Percentiles rank a stretch among this genome's conserved stretches.
Conservation (phyloP, 345 rosid species). For the Lagerstroemia speciosa region DNA sequence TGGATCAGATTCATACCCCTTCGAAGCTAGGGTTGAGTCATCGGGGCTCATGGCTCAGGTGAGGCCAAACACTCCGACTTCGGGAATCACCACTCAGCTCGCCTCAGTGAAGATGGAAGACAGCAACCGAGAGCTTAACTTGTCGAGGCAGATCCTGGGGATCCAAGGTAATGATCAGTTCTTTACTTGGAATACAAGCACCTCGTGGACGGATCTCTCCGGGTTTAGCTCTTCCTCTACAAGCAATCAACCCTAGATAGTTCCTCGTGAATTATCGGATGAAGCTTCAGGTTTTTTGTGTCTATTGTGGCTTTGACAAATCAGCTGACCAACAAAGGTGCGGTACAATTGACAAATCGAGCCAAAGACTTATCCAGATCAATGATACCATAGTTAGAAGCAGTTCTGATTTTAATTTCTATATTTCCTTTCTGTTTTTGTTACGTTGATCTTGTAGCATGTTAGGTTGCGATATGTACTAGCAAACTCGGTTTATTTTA, state of each 20-base stretch:
- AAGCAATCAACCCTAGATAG: slow-evolving; percentile 12
- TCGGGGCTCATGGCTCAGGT: slow-evolving; percentile 20
- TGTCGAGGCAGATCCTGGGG: slow-evolving; percentile 52
- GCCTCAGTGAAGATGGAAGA: slow-evolving; percentile 66
- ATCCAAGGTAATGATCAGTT: slow-evolving; percentile 34
- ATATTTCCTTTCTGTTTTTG: not conserved
- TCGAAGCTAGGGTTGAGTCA: slow-evolving; percentile 31
- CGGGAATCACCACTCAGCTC: slow-evolving; percentile 22
- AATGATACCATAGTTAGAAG: slow-evolving; percentile 4
- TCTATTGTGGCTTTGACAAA: not conserved
- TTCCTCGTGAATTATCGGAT: not conserved
- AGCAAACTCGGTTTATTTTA: not conserved
- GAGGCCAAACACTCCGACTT: slow-evolving; percentile 28
- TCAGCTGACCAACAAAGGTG: not conserved
- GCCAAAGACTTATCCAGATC: not conserved
- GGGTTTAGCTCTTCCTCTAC: slow-evolving; percentile 54
- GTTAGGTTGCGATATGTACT: not conserved
- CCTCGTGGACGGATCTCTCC: slow-evolving; percentile 52
- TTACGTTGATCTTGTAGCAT: not conserved
- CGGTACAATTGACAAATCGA: not conserved
- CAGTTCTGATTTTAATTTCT: not conserved
- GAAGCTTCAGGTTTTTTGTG: too few relatives aligned
- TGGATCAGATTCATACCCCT: slow-evolving; percentile 45
- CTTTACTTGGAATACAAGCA: slow-evolving; percentile 17
- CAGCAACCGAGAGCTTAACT: slow-evolving; percentile 18